Evolutionary conservation across 2,329 filamentous ascomycete genomes (phyloP), one percentile per base, ranked within the genome.

Genomic region (Colletotrichum orbiculare): DNA sequence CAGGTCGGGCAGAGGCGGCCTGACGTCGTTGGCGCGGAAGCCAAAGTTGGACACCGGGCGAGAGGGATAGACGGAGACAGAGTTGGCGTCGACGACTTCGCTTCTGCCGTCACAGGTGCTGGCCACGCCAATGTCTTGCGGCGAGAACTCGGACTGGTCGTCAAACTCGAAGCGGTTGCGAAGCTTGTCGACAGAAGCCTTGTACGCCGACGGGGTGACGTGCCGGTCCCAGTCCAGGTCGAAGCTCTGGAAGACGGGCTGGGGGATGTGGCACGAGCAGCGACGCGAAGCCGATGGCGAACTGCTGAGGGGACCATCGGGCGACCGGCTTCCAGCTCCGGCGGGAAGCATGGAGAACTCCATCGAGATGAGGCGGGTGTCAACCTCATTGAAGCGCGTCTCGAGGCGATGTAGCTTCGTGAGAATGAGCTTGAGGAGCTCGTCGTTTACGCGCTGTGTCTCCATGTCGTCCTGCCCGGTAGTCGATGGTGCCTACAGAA

Each of bases 371-470:
- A 64, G 48, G 3, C 61, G 43, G 8, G 2, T 43, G 13, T 60
- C 45, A 10, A 60, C 60, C 9, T 60, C 55, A 11, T 17, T 50
- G 42, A 64, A 64, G 7, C 49, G 49, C 6, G 38, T 60, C 39
- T 60, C 56, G 5, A 64, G 43, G 10, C 61, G 56, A 5, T 64
- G 49, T 0, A 60, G 49, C 12, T 64, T 64, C 9, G 61, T 64
- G 3, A 64, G 43, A 43, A 64, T 64, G 4, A 64, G 49, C 10
- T 64, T 64, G 10, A 64, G 39, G 34, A 54, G 37, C 34, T 64
- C 61, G 46, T 64, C 49, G n/a, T 64, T 60, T 38, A 47, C 45
- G 12, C 38, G 43, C 10, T 53, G 61, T 38, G 49, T 9, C 45
- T 46, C 48, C 61, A 64, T 60, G 4, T 5, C 45, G 37, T 48